Percentiles rank a stretch among this genome's conserved stretches.
phyloP scores from a whole-genome alignment of 2,329 filamentous ascomycete genomes.

The Macrophomina tecta region DNA sequence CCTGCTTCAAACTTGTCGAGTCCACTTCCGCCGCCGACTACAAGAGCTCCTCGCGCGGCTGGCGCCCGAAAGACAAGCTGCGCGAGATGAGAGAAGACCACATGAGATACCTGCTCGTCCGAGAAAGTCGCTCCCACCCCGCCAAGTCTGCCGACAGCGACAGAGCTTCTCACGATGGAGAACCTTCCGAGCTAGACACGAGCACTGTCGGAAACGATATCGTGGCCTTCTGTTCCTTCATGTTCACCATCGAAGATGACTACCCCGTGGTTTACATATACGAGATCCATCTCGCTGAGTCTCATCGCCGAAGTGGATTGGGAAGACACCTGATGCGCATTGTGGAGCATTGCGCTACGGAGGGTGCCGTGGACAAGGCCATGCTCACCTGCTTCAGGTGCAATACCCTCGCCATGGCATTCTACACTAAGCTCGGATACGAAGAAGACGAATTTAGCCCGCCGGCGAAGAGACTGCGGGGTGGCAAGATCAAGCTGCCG shows the following conservation, averaged over 20 bases:
- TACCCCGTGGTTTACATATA: slow-evolving; percentile 76
- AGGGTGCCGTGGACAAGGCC: slow-evolving; percentile 65
- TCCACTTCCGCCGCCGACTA: slow-evolving; percentile 70
- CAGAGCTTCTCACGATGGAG: neutral
- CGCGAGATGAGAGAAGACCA: slow-evolving; percentile 71
- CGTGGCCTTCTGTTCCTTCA: slow-evolving; percentile 63
- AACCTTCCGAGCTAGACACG: no score
- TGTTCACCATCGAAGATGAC: slow-evolving; percentile 70
- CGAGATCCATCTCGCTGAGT: slow-evolving; percentile 71
- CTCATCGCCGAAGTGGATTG: slow-evolving; percentile 67
- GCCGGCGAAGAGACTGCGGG: slow-evolving; percentile 54
- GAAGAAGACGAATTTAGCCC: slow-evolving; percentile 60
- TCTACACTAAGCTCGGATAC: slow-evolving; percentile 68
- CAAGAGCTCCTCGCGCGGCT: slow-evolving; percentile 65
- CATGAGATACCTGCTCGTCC: slow-evolving; percentile 72
- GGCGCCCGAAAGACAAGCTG: slow-evolving; percentile 67
- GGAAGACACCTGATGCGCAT: slow-evolving; percentile 65
- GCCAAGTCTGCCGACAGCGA: neutral
- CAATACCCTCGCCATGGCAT: slow-evolving; percentile 63
- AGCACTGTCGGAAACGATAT: slow-evolving; percentile 24
- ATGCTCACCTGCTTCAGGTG: slow-evolving; percentile 76
- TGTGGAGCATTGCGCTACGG: slow-evolving; percentile 59
- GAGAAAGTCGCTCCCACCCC: slow-evolving; percentile 30
- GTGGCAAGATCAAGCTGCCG: slow-evolving; percentile 55
- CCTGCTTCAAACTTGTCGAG: slow-evolving; percentile 64